phyloP scores from a whole-genome alignment of 2,329 filamentous ascomycete genomes.

The Trichoderma koningii region DNA sequence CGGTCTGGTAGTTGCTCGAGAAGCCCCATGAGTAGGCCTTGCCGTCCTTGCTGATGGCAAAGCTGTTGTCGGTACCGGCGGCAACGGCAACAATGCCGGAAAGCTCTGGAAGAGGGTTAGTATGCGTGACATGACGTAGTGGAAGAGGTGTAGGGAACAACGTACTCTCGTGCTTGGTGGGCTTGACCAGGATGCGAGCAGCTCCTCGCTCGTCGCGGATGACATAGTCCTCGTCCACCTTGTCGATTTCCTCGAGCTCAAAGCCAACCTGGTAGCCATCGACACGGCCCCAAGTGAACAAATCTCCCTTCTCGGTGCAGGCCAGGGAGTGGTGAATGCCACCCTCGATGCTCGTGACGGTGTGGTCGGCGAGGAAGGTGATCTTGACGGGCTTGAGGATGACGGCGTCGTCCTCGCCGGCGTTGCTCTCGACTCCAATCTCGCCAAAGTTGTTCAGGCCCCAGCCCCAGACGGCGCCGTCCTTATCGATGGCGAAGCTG shows the following conservation, averaged over 20 bases:
- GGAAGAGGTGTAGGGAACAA: constrained; percentile 12
- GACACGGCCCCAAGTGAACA: constrained; percentile 62
- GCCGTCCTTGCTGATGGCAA: constrained; percentile 70
- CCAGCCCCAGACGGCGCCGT: constrained; percentile 76
- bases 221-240: constrained; percentile 53
- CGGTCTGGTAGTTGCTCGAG: constrained; percentile 77
- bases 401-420: constrained; percentile 58
- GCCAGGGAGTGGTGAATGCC: constrained; percentile 74
- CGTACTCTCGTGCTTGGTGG: constrained; percentile 49
- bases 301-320: constrained; percentile 57
- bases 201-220: constrained; percentile 64
- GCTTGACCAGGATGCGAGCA: constrained; percentile 63
- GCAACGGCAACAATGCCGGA: constrained; percentile 58
- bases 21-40: constrained; percentile 81
- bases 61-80: constrained; percentile 71
- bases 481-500: constrained; percentile 74
- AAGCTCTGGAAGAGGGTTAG: constrained; percentile 39
- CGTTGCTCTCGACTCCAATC: constrained; percentile 65
- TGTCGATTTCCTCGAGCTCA: constrained; percentile 51
- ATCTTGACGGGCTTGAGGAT: constrained; percentile 73
- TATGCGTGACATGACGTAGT: neutral
- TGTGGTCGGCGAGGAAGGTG: constrained; percentile 60
- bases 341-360: constrained; percentile 69
- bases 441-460: constrained; percentile 87
- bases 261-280: constrained; percentile 59